Percentiles rank a stretch among this genome's conserved stretches.
phyloP scores from a whole-genome alignment of 108 stramenopile genomes.

The Conticribra guillardii region DNA sequence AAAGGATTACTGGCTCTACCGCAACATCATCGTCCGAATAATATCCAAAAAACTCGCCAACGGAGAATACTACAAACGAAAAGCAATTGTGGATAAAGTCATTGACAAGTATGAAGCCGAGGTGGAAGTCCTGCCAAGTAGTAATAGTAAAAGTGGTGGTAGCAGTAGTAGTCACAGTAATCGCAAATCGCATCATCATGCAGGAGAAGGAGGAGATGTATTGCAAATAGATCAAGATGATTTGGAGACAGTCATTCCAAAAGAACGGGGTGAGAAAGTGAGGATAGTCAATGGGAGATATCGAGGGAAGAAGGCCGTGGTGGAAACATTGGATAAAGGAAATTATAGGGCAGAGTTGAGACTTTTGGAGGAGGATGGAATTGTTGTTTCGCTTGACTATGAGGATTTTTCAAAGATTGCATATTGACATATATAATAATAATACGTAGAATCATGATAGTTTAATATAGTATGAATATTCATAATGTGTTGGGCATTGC shows the following conservation, averaged over 20 bases:
- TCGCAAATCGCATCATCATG: conserved; percentile 40
- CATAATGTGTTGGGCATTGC: no score
- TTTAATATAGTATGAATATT: no score
- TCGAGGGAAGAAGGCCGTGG: conserved; percentile 66
- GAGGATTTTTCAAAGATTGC: conserved; percentile 61
- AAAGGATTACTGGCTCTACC: conserved; percentile 78
- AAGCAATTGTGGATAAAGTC: conserved; percentile 76
- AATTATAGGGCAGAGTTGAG: conserved; percentile 55
- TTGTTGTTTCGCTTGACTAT: conserved; percentile 48
- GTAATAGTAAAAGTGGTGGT: no score
- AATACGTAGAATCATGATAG: no score
- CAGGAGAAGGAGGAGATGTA: conserved; percentile 59
- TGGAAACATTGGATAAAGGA: conserved; percentile 57
- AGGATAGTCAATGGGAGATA: conserved; percentile 73
- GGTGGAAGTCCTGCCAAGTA: conserved; percentile 70
- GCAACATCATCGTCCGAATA: conserved; percentile 81
- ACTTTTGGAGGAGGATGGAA: conserved; percentile 52
- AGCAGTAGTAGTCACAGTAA: no score
- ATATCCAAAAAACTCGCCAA: conserved; percentile 74
- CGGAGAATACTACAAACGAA: conserved; percentile 85
- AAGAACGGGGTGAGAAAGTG: conserved; percentile 64
- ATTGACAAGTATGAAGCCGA: conserved; percentile 71
- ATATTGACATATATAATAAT: no score
- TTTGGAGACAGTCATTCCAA: conserved; percentile 89
- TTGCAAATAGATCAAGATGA: conserved; percentile 83